Conservation (phyloP, 352 stramenopile species). For the Globisporangium splendens region DNA sequence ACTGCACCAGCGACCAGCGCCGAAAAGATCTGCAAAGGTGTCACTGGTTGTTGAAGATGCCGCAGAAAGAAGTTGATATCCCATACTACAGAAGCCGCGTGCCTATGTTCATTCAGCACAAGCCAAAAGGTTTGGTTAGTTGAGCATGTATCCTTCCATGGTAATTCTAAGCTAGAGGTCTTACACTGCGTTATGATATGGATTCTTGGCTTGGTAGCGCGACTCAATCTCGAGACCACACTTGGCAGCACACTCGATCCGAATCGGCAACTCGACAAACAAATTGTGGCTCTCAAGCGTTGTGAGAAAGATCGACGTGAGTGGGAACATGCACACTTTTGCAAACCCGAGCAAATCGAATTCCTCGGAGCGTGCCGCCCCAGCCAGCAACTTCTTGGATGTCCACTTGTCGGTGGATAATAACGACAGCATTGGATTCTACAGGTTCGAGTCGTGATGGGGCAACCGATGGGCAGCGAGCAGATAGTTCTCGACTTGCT, state of each 20-base stretch:
- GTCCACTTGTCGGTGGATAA: slow-evolving; percentile 26
- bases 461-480: slow-evolving; percentile 11
- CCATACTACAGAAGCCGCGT: slow-evolving; percentile 70
- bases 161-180: slow-evolving; percentile 7
- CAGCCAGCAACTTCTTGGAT: slow-evolving; percentile 32
- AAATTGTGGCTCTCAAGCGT: slow-evolving; percentile 65
- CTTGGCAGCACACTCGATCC: slow-evolving; percentile 44
- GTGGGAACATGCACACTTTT: slow-evolving; percentile 34
- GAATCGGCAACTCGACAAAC: slow-evolving; percentile 51
- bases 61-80: slow-evolving; percentile 69
- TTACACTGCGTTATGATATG: slow-evolving; percentile 78
- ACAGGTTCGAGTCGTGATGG: not conserved
- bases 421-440: slow-evolving; percentile 1
- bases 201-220: slow-evolving; percentile 67
- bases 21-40: slow-evolving; percentile 59
- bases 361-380: slow-evolving; percentile 33
- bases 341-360: slow-evolving; percentile 55
- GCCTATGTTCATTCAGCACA: slow-evolving; percentile 21
- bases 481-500: slow-evolving; percentile 47
- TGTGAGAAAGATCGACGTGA: slow-evolving; percentile 58
- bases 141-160: too few relatives aligned
- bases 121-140: too few relatives aligned
- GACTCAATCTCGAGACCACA: slow-evolving; percentile 65
- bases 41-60: slow-evolving; percentile 31
- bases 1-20: slow-evolving; percentile 86